Evolutionary conservation across 805 yeast genomes (phyloP), one percentile per base, ranked within the genome.

Genomic region (Debaryomyces castellii): DNA sequence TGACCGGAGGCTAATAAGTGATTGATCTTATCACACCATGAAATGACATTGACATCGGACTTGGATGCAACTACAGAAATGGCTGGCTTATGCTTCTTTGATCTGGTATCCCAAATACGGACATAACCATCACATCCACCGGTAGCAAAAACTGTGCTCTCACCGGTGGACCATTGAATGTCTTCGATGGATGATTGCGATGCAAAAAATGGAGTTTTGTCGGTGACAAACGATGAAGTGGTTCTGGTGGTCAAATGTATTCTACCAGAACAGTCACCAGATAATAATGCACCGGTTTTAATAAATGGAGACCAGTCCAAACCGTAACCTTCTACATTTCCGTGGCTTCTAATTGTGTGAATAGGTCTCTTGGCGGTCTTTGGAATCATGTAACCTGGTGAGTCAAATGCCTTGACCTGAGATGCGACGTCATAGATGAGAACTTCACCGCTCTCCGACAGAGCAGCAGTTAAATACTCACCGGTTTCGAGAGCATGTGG

Each of bases 291-390:
- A 18, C 98, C 98, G 3, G 89, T 80, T 52, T 77, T 77, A 49
- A 83, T 79, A 51, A 86, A 70, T 36, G 97, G 96, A 1, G 96
- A 88, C 99, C 99, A 94, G 66, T 92, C 99, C 38, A 94, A 66
- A 12, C 97, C 99, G 60, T 89, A 94, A 28, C 99, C 98, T 71
- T 94, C 99, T n/a, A 88, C 96, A 53, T 85, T 85, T 20, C 97
- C 97, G 63, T 94, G 99, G 51, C 71, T 77, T 59, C 80, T 80
- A 48, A 94, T 74, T 5, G 96, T 89, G 68, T 90, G 91, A 9
- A 82, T 61, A 16, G 98, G 96, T 63, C 83, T 80, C 62, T 86
- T 89, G 51, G 83, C 78, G 14, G 77, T 68, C 62, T 90, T 91
- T 41, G 95, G 87, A 51, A 92, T 81, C 55, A 78, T 74, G 57